phyloP scores from a whole-genome alignment of 148 eudicot genomes.

The Cornus kousa region DNA sequence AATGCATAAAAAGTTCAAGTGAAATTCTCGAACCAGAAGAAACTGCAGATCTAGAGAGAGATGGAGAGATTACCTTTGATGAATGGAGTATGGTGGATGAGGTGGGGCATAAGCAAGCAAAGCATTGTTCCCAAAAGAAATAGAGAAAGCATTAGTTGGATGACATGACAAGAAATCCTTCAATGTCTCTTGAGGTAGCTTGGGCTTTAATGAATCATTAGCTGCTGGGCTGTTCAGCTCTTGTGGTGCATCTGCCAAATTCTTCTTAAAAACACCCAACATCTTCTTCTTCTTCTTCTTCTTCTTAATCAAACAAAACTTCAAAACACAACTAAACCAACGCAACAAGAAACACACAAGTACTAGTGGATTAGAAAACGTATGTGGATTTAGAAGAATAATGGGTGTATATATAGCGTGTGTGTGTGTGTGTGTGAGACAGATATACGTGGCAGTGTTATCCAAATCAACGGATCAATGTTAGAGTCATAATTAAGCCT shows the following conservation, averaged over 20 bases:
- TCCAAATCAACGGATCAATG: background rate
- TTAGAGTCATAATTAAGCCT: background rate
- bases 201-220: constrained; percentile 22
- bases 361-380: background rate
- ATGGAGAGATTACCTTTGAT: constrained; percentile 27
- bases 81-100: constrained; percentile 21
- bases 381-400: background rate
- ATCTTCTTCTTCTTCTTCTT: constrained; percentile 25
- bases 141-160: constrained; percentile 42
- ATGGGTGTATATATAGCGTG: background rate
- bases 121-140: constrained; percentile 60
- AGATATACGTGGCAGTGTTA: constrained; percentile 8
- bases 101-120: constrained; percentile 66
- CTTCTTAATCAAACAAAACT: background rate
- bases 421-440: background rate
- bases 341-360: background rate
- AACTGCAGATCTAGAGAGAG: background rate
- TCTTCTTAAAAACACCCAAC: constrained; percentile 82
- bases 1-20: too few species aligned
- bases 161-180: constrained; percentile 50
- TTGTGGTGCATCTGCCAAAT: constrained; percentile 67
- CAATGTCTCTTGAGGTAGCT: constrained; percentile 51
- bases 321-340: background rate
- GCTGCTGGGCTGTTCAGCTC: constrained; percentile 72
- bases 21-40: too few species aligned